phyloP scores from a whole-genome alignment of 495 filamentous ascomycete species.

The Cladorrhinum samala region DNA sequence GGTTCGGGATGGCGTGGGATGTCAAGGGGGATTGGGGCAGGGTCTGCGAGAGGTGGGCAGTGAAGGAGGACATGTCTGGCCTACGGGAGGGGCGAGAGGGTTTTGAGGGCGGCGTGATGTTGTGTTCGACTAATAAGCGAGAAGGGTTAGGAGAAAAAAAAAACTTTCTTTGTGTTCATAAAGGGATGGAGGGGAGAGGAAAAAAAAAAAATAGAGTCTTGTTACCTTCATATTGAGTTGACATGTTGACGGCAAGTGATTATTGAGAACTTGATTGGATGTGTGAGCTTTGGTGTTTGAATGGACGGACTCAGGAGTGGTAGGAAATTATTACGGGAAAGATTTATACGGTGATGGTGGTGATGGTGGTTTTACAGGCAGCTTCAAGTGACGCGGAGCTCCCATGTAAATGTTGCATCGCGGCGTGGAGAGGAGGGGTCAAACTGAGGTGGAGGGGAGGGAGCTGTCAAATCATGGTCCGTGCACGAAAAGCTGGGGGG shows the following conservation, averaged over 20 bases:
- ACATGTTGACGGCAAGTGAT: slow-evolving; percentile 25
- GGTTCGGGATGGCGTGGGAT: slow-evolving; percentile 62
- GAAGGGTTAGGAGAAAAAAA: slow-evolving; percentile 6
- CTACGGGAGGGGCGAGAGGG: slow-evolving; percentile 49
- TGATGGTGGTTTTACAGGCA: slow-evolving; percentile 7
- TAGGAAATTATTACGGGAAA: no score
- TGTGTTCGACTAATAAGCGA: slow-evolving; percentile 71
- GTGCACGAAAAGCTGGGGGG: not conserved
- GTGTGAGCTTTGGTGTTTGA: not conserved
- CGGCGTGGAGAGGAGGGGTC: not conserved
- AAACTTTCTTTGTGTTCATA: no score
- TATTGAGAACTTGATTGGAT: not conserved
- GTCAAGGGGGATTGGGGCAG: slow-evolving; percentile 43
- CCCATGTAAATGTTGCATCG: not conserved
- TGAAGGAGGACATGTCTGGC: slow-evolving; percentile 85
- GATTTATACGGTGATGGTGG: no score
- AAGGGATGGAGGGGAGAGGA: slow-evolving; percentile 4
- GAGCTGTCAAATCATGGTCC: not conserved
- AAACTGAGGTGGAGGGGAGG: no score
- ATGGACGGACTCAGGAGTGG: no score
- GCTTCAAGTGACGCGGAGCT: slow-evolving; percentile 26
- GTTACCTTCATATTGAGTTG: slow-evolving; percentile 42
- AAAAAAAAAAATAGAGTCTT: not conserved
- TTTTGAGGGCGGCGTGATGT: slow-evolving; percentile 45
- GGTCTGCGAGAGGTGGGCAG: slow-evolving; percentile 51